A percentile compares a stretch with the other conserved stretches of the same genome.
phyloP scores from a whole-genome alignment of 192 early-diverging fungal species.

The Podila minutissima region DNA sequence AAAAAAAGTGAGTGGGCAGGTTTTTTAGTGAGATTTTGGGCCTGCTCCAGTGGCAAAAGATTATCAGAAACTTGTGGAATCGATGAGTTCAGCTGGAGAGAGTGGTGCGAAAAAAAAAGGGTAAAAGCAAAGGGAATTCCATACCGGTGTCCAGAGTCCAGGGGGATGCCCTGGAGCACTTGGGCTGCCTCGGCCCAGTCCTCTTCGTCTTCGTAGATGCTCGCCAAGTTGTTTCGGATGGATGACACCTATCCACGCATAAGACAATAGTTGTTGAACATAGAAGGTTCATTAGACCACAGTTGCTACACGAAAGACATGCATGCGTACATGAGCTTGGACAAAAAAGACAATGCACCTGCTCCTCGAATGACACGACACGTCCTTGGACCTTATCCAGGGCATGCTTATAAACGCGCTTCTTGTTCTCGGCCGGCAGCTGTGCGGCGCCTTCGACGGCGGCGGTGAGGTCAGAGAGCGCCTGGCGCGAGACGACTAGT shows the following conservation, averaged over 20 bases:
- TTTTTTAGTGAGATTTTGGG: background rate
- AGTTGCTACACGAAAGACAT: background rate
- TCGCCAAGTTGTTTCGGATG: constrained; percentile 80
- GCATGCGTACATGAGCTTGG: background rate
- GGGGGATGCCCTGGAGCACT: constrained; percentile 86
- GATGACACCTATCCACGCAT: constrained; percentile 64
- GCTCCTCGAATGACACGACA: constrained; percentile 84
- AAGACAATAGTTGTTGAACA: background rate
- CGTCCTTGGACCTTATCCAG: constrained; percentile 78
- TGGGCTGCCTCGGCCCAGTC: constrained; percentile 88
- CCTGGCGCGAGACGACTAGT: constrained; percentile 78
- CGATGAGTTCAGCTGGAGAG: constrained; percentile 4
- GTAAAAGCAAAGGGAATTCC: background rate
- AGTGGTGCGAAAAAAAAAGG: constrained; percentile 1
- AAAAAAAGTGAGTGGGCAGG: background rate
- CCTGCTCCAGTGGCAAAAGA: background rate
- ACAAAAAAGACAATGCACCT: constrained; percentile 56
- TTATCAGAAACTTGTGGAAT: constrained; percentile 14
- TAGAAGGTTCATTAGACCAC: background rate
- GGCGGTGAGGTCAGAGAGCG: constrained; percentile 75
- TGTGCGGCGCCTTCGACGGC: constrained; percentile 63
- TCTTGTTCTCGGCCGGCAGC: constrained; percentile 52
- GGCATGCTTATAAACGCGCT: constrained; percentile 70
- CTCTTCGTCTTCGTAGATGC: constrained; percentile 75
- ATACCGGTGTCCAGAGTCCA: constrained; percentile 89